Conservation (phyloP, 2,329 filamentous ascomycete species). For the Dactylellina leptospora region DNA sequence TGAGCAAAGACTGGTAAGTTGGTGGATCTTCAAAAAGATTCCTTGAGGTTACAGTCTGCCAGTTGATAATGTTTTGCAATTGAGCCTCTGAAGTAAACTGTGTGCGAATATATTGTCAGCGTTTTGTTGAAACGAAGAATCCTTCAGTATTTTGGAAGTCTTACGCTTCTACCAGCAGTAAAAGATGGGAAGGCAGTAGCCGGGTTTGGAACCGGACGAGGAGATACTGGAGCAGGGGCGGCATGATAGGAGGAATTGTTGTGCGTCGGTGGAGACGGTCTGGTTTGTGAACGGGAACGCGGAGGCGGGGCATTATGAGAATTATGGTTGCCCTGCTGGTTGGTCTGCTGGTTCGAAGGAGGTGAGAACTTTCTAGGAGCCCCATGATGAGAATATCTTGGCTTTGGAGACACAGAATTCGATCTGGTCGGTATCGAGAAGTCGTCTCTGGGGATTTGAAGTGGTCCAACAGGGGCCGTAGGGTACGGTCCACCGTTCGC, state of each 20-base stretch:
- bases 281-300: conserved; percentile 7
- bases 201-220: conserved; percentile 39
- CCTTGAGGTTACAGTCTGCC: conserved; percentile 48
- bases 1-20: conserved; percentile 40
- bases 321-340: too few relatives aligned
- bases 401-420: conserved; percentile 39
- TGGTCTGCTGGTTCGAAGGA: conserved; percentile 25
- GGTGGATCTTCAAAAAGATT: conserved; percentile 48
- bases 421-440: conserved; percentile 20
- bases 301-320: background rate
- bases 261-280: conserved; percentile 34
- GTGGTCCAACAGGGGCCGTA: conserved; percentile 20
- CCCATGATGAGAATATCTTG: conserved; percentile 25
- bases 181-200: conserved; percentile 43
- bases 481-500: conserved; percentile 29
- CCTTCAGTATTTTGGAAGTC: background rate
- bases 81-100: conserved; percentile 45
- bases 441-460: conserved; percentile 29
- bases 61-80: conserved; percentile 50
- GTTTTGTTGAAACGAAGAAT: background rate
- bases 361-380: conserved; percentile 12
- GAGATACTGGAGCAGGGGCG: conserved; percentile 19
- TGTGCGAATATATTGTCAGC: background rate
- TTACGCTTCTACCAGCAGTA: conserved; percentile 44
- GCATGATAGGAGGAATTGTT: conserved; percentile 5